Evolutionary conservation across 306 rosid species (phyloP), one percentile per base, ranked within the genome.

Genomic region (Cyamopsis tetragonoloba): DNA sequence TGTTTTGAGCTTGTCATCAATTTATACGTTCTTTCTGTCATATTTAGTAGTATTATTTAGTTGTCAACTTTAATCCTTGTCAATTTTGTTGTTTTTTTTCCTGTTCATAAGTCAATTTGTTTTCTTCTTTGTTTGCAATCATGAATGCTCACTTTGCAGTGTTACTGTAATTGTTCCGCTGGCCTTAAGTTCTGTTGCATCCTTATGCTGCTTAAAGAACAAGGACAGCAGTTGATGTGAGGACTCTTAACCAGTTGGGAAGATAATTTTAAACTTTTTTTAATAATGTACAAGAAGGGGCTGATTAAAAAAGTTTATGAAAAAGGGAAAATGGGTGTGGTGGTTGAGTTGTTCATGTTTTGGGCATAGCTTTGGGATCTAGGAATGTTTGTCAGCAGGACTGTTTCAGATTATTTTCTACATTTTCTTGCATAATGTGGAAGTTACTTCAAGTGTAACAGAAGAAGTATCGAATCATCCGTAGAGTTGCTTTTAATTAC

Each of bases 391-490:
- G 31, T 22, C 23, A 13, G 28, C 26, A 19, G 20, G 20, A 22
- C 26, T 48, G 19, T 30, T 62, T 23, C 48, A 12, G 53, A 62
- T 38, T 19, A 12, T 28, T 51, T 62, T 27, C 23, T 27, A 27
- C 62, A 37, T 47, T 43, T 39, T 12, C 66, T 58, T 73, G 54
- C 28, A 31, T 51, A 5, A 61, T 27, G 37, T 37, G 61, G 35
- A 49, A 24, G 43, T 71, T 71, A 34, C 27, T 60, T 26, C n/a
- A 11, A 20, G 12, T 32, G n/a, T 32, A 38, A 48, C 35, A 17
- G 31, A 62, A 13, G 7, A 60, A 59, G 35, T 34, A 50, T 26
- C 9, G 49, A 44, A 12, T 5, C 15, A 42, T 20, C 47, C 41
- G 37, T 41, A 17, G 44, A 50, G 57, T 4, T 50, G 65, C 19